phyloP scores from a whole-genome alignment of 78 protist genomes.

The Bodo saltans region DNA sequence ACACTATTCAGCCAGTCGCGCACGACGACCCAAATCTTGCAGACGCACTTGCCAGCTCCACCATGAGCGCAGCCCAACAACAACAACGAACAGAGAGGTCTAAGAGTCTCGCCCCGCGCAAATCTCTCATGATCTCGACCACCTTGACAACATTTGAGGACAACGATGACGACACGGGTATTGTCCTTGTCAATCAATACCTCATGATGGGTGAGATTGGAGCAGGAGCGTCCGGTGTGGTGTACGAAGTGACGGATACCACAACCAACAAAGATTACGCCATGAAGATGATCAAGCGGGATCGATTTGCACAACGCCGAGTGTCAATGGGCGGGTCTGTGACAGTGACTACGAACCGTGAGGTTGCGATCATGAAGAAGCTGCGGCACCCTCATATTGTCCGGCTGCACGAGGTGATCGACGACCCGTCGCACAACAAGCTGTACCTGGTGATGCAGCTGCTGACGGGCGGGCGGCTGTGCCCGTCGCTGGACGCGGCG shows the following conservation, averaged over 20 bases:
- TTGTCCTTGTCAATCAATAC: constrained; percentile 23
- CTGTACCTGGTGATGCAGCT: constrained; percentile 62
- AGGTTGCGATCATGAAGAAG: constrained; percentile 76
- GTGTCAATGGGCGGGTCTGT: constrained; percentile 37
- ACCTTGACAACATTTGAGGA: not conserved
- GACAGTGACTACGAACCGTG: constrained; percentile 13
- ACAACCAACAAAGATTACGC: not conserved
- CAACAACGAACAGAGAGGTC: too few species aligned
- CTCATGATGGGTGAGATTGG: constrained; percentile 8
- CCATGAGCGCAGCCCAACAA: too few species aligned
- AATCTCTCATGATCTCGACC: not conserved
- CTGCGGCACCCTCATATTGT: constrained; percentile 72
- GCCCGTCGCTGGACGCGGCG: too few species aligned
- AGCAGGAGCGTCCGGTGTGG: constrained; percentile 8
- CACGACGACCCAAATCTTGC: too few species aligned
- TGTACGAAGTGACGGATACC: not conserved
- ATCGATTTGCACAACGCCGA: not conserved
- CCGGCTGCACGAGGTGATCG: constrained; percentile 70
- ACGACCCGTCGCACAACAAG: constrained; percentile 51
- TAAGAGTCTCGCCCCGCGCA: too few species aligned
- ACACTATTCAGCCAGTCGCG: too few species aligned
- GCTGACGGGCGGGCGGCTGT: constrained; percentile 34
- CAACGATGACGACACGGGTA: constrained; percentile 19
- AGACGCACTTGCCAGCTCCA: too few species aligned
- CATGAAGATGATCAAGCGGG: not conserved